Evolutionary conservation across 2,329 filamentous ascomycete genomes (phyloP), one percentile per base, ranked within the genome.

Genomic region (Immersiporthe knoxdaviesiana): DNA sequence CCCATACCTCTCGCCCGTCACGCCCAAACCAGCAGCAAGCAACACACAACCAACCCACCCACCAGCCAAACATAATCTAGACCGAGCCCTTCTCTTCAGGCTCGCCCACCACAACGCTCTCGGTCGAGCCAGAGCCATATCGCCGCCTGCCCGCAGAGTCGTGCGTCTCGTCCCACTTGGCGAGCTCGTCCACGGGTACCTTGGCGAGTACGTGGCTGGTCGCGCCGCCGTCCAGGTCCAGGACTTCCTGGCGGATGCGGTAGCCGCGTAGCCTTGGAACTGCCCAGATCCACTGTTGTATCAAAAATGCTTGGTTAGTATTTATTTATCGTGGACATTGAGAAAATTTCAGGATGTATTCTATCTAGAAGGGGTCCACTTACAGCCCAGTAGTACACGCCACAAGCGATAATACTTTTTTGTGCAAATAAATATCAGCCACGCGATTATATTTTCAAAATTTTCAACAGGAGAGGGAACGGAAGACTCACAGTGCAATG

Each of bases 401-500:
- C 83, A 63, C 85, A 87, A 1, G 77, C 66, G 16, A 78, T 66
- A 8, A 86, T 73, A 37, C 69, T 60, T n/a, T 69, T 69, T 21
- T 12, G 2, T 35, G 35, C 3, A 3, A 16, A 10, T 16, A 4
- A 2, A 2, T 50, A 32, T 50, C 39, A 67, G 47, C 8, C 3
- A 50, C 21, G 8, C 18, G 37, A 39, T 39, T 12, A 39, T 10
- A 39, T 10, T 39, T 39, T 2, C 37, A 7, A 39, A 6, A n/a
- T n/a, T n/a, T n/a, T n/a, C 6, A 4, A 1, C n/a, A 6, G 18
- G 11, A 1, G 18, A 12, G 2, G 12, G 18, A 21, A 6, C 7
- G 18, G 35, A 1, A 30, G 32, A 84, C 85, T 81, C 80, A 88
- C 85, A 91, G 84, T 30, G 77, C 88, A 68, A 92, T 84, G 0